phyloP scores from a whole-genome alignment of 345 rosid species.

The Pseudoturritis turrita region DNA sequence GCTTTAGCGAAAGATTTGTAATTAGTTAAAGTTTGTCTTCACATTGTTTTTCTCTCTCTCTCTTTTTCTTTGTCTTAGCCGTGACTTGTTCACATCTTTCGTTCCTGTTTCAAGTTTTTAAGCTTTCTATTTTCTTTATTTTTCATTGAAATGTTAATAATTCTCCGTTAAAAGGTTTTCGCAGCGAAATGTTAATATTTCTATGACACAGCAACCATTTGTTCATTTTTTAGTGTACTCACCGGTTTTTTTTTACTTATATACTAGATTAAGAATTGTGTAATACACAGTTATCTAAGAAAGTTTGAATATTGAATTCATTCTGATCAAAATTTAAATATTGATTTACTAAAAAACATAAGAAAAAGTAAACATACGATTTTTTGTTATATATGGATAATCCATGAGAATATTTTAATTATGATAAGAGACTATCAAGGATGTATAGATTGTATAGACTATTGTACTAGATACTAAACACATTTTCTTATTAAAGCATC shows the following conservation, averaged over 20 bases:
- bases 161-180: too few relatives aligned
- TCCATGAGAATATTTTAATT: background rate
- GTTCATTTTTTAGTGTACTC: background rate
- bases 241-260: background rate
- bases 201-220: too few relatives aligned
- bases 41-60: slow-evolving; percentile 4
- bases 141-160: background rate
- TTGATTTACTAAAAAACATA: background rate
- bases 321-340: background rate
- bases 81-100: slow-evolving; percentile 33
- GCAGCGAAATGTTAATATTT: too few relatives aligned
- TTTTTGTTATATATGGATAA: background rate
- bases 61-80: slow-evolving; percentile 10
- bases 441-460: too few relatives aligned
- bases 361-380: background rate
- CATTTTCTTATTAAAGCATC: too few relatives aligned
- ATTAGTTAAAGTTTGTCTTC: slow-evolving; percentile 22
- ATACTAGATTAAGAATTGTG: background rate
- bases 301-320: background rate
- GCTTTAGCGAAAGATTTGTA: slow-evolving; percentile 27
- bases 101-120: slow-evolving; percentile 7
- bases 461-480: too few relatives aligned
- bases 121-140: background rate
- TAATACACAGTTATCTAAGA: background rate
- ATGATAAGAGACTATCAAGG: background rate